Evolutionary conservation across 1,139 yeast species (phyloP), one percentile per base, ranked within the genome.

Genomic region (Geotrichum phurueaensis): DNA sequence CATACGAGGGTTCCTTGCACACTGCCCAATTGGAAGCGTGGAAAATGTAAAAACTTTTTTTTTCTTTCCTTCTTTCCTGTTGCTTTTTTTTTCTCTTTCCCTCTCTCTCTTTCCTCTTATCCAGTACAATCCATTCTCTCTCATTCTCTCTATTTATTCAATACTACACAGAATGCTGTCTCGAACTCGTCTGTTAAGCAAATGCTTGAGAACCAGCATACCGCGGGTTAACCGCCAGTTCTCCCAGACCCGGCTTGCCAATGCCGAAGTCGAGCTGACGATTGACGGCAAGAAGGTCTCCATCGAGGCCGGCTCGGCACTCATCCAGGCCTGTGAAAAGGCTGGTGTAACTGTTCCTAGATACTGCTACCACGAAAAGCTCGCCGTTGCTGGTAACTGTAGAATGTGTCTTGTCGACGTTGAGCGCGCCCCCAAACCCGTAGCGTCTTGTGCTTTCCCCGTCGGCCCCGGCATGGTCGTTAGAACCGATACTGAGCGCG

Each of bases 341-440:
- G 96, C 96, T 33, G 96, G 96, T 59, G 94, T 88, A 54, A 81
- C 86, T 59, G 86, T 89, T 59, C 96, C 96, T 54, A 84, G 96
- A 69, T 89, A 89, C 78, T 89, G 96, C 77, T 89, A 87, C 79
- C 96, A 89, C 75, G 96, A 89, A 70, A 88, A 89, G 76, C 81
- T 89, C 68, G 94, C 96, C 53, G 83, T 89, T 72, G 96, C 96
- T n/a, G 96, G 96, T 73, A 89, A 89, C 77, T 89, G 96, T 76
- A 86, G 96, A 77, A 89, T 89, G 96, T 89, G 96, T 75, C 82
- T 89, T 56, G 96, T 89, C 59, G 96, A 89, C 70, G 88, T 89
- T 61, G 96, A 89, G 75, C 84, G 89, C 73, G 90, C 94, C 71
- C 96, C 96, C 60, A 89, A 89, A 75, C 85, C 91, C 71, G 89